These are phyloP conservation scores for Chrysoporthe deuterocubensis DNA, from an alignment of 2,329 filamentous ascomycete species.

Conservation along the genomic window DNA sequence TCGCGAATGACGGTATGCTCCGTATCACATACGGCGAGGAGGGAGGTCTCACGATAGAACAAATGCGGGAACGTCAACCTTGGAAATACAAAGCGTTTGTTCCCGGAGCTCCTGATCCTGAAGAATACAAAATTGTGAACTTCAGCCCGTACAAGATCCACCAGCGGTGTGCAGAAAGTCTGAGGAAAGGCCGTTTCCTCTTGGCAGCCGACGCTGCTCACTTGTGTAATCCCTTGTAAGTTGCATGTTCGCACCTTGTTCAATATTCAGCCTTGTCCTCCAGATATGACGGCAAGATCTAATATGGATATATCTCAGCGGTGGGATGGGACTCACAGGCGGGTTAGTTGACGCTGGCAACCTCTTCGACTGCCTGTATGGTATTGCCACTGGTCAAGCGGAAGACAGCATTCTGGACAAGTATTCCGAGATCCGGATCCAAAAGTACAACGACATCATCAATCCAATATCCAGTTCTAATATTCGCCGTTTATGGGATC, in stretches of 20 bases:
- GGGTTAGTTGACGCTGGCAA: constrained; percentile 52
- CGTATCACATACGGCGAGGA: constrained; percentile 57
- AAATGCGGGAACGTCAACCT: constrained; percentile 49
- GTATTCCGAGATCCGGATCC: constrained; percentile 44
- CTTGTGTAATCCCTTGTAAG: constrained; percentile 55
- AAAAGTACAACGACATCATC: constrained; percentile 37
- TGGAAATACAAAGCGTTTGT: constrained; percentile 51
- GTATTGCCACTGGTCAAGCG: constrained; percentile 43
- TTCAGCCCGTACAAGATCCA: constrained; percentile 56
- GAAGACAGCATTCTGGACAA: constrained; percentile 46
- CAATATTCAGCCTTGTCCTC: not conserved
- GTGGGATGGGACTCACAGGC: constrained; percentile 51
- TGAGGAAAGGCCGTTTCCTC: constrained; percentile 51
- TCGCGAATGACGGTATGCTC: constrained; percentile 54
- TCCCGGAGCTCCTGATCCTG: constrained; percentile 53
- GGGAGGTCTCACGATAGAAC: constrained; percentile 45
- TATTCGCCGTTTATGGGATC: constrained; percentile 26
- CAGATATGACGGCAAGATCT: not conserved
- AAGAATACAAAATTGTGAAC: constrained; percentile 51
- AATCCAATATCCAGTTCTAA: constrained; percentile 30
- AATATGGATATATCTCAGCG: not conserved
- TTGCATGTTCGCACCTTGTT: constrained; percentile 15
- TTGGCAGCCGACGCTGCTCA: constrained; percentile 58
- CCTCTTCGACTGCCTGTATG: constrained; percentile 50
- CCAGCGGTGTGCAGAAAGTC: constrained; percentile 52